Percentiles rank a stretch among this genome's conserved stretches.
Conservation (phyloP, 257 asterid species). For the Solanum lycopersicoides region DNA sequence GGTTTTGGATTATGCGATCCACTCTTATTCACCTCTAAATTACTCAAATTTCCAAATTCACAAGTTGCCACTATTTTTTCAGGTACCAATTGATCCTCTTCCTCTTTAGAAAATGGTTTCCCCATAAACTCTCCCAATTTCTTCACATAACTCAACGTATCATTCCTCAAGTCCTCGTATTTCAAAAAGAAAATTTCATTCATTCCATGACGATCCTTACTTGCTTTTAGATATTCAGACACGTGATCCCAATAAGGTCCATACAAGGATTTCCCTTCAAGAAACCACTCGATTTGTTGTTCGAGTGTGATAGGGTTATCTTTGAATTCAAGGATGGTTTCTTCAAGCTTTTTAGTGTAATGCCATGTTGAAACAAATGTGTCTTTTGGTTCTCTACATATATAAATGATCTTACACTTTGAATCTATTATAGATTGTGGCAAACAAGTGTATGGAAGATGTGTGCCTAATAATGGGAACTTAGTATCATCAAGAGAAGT, state of each 20-base stretch:
- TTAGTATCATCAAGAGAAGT: background rate
- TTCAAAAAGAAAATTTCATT: background rate
- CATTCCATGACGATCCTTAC: background rate
- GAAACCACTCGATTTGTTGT: background rate
- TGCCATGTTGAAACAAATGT: background rate
- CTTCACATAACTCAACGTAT: background rate
- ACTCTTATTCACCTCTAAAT: background rate
- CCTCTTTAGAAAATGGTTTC: background rate
- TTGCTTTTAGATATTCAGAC: background rate
- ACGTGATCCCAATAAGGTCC: background rate
- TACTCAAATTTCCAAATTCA: background rate
- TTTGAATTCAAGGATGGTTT: background rate
- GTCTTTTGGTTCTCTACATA: slow-evolving; percentile 4
- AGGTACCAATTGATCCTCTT: background rate
- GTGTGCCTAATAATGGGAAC: background rate
- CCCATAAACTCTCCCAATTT: background rate
- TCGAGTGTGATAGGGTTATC: background rate
- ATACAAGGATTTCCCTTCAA: background rate
- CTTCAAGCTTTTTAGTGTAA: background rate
- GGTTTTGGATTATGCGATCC: background rate
- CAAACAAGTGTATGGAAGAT: background rate
- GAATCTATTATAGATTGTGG: background rate
- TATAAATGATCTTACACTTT: background rate
- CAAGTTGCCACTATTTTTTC: background rate
- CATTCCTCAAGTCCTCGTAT: background rate